phyloP scores from a whole-genome alignment of 306 rosid genomes.

The Sicyos edulis region DNA sequence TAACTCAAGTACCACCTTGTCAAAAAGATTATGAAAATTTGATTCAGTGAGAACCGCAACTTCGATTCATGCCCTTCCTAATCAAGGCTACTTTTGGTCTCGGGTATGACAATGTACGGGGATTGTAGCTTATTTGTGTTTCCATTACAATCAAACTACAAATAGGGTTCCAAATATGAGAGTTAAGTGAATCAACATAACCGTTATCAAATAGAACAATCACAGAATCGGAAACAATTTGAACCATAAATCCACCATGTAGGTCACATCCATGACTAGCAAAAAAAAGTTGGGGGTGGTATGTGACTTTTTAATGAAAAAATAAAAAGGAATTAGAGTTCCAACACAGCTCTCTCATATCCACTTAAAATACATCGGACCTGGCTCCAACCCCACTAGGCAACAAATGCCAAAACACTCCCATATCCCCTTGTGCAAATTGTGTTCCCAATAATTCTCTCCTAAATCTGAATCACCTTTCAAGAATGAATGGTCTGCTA shows the following conservation, averaged over 20 bases:
- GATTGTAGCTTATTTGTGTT: conserved; percentile 1
- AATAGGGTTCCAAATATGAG: not conserved
- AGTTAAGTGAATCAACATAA: not conserved
- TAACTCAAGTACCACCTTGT: not conserved
- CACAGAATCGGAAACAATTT: not conserved
- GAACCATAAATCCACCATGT: not conserved
- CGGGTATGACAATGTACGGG: not conserved
- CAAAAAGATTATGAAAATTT: not conserved
- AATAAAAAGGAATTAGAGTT: not conserved
- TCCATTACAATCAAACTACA: not conserved
- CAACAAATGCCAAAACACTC: conserved; percentile 2
- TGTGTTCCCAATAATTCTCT: not conserved
- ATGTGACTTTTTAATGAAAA: not conserved
- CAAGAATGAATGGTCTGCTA: not conserved
- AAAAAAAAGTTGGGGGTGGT: not conserved
- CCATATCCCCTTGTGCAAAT: not conserved
- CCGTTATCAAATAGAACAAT: not conserved
- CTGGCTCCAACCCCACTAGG: not conserved
- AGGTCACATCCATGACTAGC: not conserved
- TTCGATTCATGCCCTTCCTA: not conserved
- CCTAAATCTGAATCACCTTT: not conserved
- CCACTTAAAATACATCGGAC: not conserved
- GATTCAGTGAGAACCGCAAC: not conserved
- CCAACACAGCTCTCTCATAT: not conserved
- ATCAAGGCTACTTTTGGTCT: not conserved